phyloP scores from a whole-genome alignment of 2,329 filamentous ascomycete species.

The Scedosporium apiospermum region DNA sequence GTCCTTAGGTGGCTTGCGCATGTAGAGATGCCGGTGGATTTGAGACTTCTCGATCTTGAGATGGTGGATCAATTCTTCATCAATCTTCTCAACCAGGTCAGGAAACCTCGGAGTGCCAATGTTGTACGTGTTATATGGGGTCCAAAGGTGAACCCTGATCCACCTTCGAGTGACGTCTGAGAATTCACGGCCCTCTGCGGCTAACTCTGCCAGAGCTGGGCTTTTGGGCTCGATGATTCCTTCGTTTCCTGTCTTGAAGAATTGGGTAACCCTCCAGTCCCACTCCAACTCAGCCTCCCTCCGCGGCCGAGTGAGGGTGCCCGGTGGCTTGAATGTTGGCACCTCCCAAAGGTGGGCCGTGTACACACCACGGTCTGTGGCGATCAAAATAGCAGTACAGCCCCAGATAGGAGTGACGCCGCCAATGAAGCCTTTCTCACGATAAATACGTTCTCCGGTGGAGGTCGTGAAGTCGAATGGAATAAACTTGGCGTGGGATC shows the following conservation, averaged over 20 bases:
- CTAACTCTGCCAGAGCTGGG: conserved; percentile 2
- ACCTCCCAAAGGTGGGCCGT: conserved; percentile 4
- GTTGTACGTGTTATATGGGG: not conserved
- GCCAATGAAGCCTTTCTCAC: not conserved
- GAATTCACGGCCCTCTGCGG: not conserved
- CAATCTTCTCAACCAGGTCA: not conserved
- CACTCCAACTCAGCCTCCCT: not conserved
- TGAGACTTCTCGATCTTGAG: not conserved
- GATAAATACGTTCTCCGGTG: not conserved
- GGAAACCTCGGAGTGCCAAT: not conserved
- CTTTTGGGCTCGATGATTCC: not conserved
- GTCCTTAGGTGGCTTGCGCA: not conserved
- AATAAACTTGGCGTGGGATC: not conserved
- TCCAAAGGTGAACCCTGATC: not conserved
- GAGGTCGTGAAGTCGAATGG: not conserved
- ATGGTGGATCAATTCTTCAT: not conserved
- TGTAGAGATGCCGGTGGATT: not conserved
- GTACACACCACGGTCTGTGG: not conserved
- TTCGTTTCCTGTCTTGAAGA: not conserved
- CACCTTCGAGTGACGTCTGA: not conserved
- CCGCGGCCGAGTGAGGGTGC: not conserved
- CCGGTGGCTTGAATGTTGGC: not conserved
- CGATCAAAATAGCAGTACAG: conserved; percentile 2
- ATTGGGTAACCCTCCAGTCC: conserved; percentile 1
- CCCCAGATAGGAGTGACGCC: conserved; percentile 2